Conservation (phyloP, 352 stramenopile genomes). For the Globisporangium carolinianum region DNA sequence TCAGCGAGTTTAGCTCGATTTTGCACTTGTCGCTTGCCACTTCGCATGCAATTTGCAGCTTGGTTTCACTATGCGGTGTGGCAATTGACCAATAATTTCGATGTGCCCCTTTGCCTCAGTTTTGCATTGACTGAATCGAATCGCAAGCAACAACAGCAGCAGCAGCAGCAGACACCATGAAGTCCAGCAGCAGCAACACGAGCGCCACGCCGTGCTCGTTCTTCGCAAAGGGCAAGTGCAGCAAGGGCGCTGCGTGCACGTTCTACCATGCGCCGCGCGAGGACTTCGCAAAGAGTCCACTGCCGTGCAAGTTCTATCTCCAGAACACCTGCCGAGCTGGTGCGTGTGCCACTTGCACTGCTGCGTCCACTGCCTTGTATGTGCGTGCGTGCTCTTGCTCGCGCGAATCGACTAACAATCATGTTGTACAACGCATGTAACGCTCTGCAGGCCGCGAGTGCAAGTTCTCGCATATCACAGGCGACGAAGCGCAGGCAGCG, state of each 20-base stretch:
- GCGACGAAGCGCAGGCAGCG: conserved; percentile 13
- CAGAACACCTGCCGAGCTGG: conserved; percentile 52
- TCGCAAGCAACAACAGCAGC: too few species aligned
- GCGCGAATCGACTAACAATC: too few species aligned
- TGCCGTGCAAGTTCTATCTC: conserved; percentile 70
- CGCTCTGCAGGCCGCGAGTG: conserved; percentile 30
- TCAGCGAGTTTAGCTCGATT: too few species aligned
- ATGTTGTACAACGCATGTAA: too few species aligned
- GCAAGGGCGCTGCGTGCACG: conserved; percentile 52
- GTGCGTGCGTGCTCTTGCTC: neutral
- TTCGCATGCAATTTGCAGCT: too few species aligned
- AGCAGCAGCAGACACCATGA: too few species aligned
- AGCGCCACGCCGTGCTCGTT: conserved; percentile 30
- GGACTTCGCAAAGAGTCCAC: conserved; percentile 27
- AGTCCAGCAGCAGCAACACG: neutral
- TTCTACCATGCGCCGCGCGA: conserved; percentile 51
- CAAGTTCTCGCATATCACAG: conserved; percentile 51
- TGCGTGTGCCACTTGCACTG: neutral
- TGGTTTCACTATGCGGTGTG: too few species aligned
- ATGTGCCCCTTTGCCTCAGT: too few species aligned
- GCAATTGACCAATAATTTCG: too few species aligned
- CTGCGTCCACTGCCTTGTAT: neutral
- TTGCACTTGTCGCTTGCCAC: too few species aligned
- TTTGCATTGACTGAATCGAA: too few species aligned
- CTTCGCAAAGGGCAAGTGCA: conserved; percentile 65